Evolutionary conservation across 139 green algal genomes (phyloP).

Genomic region (Chlamydomonas asymmetrica): DNA sequence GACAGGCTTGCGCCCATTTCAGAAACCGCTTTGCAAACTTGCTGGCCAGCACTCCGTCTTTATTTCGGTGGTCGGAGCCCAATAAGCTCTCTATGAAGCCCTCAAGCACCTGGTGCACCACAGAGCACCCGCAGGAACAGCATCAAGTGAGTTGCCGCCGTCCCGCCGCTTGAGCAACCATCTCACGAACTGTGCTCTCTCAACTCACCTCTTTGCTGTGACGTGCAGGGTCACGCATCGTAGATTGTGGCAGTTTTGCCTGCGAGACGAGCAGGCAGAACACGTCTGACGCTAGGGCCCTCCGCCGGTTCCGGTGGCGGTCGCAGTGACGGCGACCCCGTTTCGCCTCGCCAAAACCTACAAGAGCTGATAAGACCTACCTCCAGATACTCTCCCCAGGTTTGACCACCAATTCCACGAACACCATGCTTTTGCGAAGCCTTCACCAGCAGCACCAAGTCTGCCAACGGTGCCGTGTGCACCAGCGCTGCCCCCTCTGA

Average conservation of each 20-base stretch:
- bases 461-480: too few relatives aligned
- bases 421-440: background rate
- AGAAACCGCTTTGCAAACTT: too few relatives aligned
- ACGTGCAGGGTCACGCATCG: background rate
- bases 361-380: background rate
- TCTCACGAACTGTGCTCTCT: too few relatives aligned
- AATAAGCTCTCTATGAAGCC: background rate
- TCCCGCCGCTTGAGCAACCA: too few relatives aligned
- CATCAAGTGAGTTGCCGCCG: too few relatives aligned
- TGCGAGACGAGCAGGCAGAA: too few relatives aligned
- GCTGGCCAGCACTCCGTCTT: background rate
- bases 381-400: conserved; percentile 2
- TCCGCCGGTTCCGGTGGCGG: background rate
- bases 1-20: too few relatives aligned
- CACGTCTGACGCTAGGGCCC: background rate
- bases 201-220: background rate
- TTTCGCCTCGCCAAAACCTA: background rate
- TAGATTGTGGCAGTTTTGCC: too few relatives aligned
- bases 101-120: conserved; percentile 2
- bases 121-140: too few relatives aligned
- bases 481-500: too few relatives aligned
- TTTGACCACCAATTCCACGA: background rate
- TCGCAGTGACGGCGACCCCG: background rate
- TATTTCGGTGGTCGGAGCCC: background rate
- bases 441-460: conserved; percentile 5